phyloP scores from a whole-genome alignment of 1,284 basidiomycete genomes.

The Boletus hoseneyae region DNA sequence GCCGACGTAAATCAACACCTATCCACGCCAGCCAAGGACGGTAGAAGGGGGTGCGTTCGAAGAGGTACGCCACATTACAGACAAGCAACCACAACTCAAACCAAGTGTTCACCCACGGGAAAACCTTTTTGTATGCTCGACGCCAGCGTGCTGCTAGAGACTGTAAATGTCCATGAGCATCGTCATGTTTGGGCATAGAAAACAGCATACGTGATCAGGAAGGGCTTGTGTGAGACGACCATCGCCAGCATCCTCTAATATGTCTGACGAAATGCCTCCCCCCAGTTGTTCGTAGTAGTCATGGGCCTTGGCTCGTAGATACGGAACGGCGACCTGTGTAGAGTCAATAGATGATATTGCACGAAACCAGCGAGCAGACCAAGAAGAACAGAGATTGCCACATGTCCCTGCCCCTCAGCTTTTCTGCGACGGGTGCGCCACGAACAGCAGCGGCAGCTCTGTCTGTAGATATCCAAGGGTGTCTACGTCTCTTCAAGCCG shows the following conservation, averaged over 20 bases:
- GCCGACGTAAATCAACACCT: constrained; percentile 76
- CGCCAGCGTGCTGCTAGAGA: constrained; percentile 48
- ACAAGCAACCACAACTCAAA: constrained; percentile 82
- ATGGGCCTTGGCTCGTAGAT: constrained; percentile 83
- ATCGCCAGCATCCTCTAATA: constrained; percentile 56
- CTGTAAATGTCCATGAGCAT: constrained; percentile 28
- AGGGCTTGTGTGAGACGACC: constrained; percentile 43
- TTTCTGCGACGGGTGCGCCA: constrained; percentile 60
- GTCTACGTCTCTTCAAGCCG: constrained; percentile 75
- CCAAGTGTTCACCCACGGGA: constrained; percentile 78
- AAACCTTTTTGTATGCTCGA: constrained; percentile 63
- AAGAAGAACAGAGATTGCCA: constrained; percentile 75
- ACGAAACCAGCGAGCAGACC: constrained; percentile 41
- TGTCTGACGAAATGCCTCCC: constrained; percentile 68
- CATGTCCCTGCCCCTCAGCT: constrained; percentile 59
- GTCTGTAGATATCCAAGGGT: constrained; percentile 66
- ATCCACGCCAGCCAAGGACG: constrained; percentile 90
- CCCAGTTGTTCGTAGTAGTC: constrained; percentile 91
- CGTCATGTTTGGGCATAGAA: constrained; percentile 1
- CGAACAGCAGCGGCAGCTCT: constrained; percentile 65
- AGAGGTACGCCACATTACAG: constrained; percentile 89
- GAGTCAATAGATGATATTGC: constrained; percentile 1
- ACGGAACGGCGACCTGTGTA: constrained; percentile 80
- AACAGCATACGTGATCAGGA: constrained; percentile 46
- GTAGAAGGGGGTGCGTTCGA: constrained; percentile 84